Evolutionary conservation across 768 basidiomycete genomes (phyloP).

Genomic region (Suillus weaverae): DNA sequence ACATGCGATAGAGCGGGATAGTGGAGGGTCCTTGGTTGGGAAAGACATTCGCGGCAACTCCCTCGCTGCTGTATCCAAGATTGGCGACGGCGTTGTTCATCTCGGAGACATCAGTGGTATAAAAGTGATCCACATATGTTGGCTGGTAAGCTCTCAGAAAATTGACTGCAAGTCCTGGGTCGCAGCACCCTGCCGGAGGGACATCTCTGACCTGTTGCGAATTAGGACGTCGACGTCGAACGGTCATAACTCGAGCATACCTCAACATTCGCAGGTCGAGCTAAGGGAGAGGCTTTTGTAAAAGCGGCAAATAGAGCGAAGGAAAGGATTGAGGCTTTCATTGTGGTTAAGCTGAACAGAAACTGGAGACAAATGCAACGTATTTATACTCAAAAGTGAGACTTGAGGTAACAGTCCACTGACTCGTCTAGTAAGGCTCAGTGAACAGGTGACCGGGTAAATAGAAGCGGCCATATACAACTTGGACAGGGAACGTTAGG

Average conservation of each 20-base stretch:
- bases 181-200: too few species aligned
- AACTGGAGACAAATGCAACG: neutral
- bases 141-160: too few species aligned
- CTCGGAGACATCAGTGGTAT: constrained; percentile 12
- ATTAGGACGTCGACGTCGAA: neutral
- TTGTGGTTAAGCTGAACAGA: neutral
- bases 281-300: neutral
- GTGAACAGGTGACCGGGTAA: too few species aligned
- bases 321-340: neutral
- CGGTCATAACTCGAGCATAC: neutral
- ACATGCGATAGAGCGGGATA: constrained; percentile 24
- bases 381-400: neutral
- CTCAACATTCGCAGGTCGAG: neutral
- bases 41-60: constrained; percentile 19
- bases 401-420: neutral
- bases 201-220: too few species aligned
- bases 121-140: too few species aligned
- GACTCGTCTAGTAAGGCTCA: too few species aligned
- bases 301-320: neutral
- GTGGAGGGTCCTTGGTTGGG: constrained; percentile 9
- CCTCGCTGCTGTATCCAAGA: constrained; percentile 16
- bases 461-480: too few species aligned
- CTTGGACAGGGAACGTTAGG: too few species aligned
- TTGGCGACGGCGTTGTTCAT: constrained; percentile 13
- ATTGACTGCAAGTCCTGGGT: too few species aligned